phyloP scores from a whole-genome alignment of 306 rosid genomes.

The Arachis stenosperma region DNA sequence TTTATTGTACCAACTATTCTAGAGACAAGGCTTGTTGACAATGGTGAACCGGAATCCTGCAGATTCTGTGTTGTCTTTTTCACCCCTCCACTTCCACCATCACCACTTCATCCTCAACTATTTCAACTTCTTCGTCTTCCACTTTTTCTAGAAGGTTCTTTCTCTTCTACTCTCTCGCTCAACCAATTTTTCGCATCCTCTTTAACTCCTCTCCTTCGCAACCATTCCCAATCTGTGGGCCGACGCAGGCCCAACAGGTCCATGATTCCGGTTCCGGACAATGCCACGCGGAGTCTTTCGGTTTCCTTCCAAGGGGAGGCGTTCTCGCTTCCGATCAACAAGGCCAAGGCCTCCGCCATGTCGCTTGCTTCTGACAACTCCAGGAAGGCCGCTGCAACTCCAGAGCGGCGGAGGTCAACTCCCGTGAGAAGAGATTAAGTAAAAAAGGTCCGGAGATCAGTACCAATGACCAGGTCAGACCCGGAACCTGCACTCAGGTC shows the following conservation, averaged over 20 bases:
- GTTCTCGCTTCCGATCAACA: constrained; percentile 92
- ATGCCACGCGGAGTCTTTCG: constrained; percentile 80
- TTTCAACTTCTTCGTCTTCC: no score
- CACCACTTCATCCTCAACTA: no score
- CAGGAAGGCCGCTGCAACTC: constrained; percentile 65
- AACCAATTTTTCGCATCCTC: no score
- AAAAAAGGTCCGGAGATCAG: constrained; percentile 72
- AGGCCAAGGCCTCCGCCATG: constrained; percentile 58
- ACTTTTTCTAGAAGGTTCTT: no score
- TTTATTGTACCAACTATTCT: no score
- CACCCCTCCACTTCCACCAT: no score
- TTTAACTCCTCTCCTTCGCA: constrained; percentile 60
- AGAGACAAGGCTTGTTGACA: no score
- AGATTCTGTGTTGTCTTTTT: no score
- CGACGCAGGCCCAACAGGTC: constrained; percentile 71
- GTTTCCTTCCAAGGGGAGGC: constrained; percentile 97
- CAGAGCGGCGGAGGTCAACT: constrained; percentile 83
- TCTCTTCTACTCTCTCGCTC: no score
- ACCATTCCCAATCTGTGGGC: constrained; percentile 87
- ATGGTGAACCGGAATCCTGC: no score
- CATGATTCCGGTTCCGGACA: constrained; percentile 55
- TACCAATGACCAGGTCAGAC: constrained; percentile 90
- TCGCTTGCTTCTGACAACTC: constrained; percentile 46
- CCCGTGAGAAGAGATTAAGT: constrained; percentile 72
- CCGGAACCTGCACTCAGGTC: constrained; percentile 42